Conservation (phyloP, 495 filamentous ascomycete species). For the Penicillium malachiteum region DNA sequence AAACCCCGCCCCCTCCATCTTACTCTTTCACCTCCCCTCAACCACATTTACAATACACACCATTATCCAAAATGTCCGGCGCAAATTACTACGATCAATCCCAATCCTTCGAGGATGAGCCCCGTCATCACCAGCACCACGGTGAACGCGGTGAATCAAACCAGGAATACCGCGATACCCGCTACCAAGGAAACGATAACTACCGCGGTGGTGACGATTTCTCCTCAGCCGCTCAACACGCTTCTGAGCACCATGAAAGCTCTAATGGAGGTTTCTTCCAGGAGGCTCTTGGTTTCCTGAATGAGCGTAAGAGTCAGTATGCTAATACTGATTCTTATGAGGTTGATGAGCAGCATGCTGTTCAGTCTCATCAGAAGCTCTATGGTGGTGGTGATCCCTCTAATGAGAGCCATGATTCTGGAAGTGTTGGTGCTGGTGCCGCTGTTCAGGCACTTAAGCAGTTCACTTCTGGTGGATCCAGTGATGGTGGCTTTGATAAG, state of each 20-base stretch:
- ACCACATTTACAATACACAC: too few species aligned
- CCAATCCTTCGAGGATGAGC: constrained; percentile 11
- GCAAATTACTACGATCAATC: constrained; percentile 19
- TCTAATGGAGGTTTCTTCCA: constrained; percentile 48
- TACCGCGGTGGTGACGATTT: constrained; percentile 38
- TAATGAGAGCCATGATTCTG: constrained; percentile 34
- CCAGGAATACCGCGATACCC: constrained; percentile 19
- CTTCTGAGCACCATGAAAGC: constrained; percentile 36
- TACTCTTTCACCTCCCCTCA: not conserved
- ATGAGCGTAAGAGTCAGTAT: constrained; percentile 37
- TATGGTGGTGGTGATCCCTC: constrained; percentile 42
- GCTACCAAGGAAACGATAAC: constrained; percentile 8
- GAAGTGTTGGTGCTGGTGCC: constrained; percentile 56
- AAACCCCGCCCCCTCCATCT: constrained; percentile 7
- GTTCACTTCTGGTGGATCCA: constrained; percentile 47
- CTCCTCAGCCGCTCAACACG: constrained; percentile 47
- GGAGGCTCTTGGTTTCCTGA: constrained; percentile 47
- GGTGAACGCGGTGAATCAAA: constrained; percentile 5
- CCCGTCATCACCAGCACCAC: constrained; percentile 2
- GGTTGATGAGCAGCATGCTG: constrained; percentile 56
- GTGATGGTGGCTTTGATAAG: constrained; percentile 44
- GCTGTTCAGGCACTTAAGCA: constrained; percentile 70
- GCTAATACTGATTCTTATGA: constrained; percentile 28
- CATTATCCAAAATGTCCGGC: constrained; percentile 10
- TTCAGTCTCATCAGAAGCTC: constrained; percentile 55